Evolutionary conservation across 2,329 filamentous ascomycete species (phyloP).

Genomic region (Phaeophleospora eucalypticola): DNA sequence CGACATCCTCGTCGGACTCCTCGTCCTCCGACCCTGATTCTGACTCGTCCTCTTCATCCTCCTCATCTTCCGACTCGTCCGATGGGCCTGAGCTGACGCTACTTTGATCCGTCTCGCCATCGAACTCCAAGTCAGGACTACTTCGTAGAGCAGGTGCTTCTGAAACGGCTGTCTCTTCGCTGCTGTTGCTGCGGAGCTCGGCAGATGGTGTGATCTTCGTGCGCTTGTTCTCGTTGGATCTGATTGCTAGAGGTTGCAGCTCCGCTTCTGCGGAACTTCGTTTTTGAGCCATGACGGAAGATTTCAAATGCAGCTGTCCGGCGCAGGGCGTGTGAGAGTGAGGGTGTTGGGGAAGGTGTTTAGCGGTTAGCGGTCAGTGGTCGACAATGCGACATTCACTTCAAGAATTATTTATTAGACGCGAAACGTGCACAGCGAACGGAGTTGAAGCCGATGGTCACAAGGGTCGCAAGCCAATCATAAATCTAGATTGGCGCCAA

Average conservation of each 20-base stretch:
- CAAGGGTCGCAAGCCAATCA: too few relatives aligned
- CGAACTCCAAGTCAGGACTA: background rate
- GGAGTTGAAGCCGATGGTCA: too few relatives aligned
- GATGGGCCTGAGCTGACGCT: constrained; percentile 3
- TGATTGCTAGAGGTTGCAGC: background rate
- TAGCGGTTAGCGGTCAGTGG: too few relatives aligned
- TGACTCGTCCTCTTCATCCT: constrained; percentile 5
- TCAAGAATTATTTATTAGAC: too few relatives aligned
- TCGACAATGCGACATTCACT: too few relatives aligned
- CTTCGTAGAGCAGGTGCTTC: constrained; percentile 7
- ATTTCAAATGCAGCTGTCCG: too few relatives aligned
- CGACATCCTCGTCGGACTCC: constrained; percentile 4
- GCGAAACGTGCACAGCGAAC: too few relatives aligned
- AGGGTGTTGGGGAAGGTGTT: too few relatives aligned
- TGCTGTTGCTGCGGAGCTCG: constrained; percentile 6
- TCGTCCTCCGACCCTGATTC: constrained; percentile 3
- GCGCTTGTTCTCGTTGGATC: constrained; percentile 4
- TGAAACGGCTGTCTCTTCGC: constrained; percentile 2
- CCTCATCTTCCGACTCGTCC: background rate
- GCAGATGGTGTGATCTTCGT: constrained; percentile 1
- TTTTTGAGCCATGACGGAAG: constrained; percentile 2
- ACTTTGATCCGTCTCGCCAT: constrained; percentile 1
- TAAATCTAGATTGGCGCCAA: too few relatives aligned
- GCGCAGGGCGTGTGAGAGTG: too few relatives aligned
- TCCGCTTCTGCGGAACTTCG: constrained; percentile 5